Conservation (phyloP, 2,329 filamentous ascomycete genomes). For the Trichoderma oligosporum region DNA sequence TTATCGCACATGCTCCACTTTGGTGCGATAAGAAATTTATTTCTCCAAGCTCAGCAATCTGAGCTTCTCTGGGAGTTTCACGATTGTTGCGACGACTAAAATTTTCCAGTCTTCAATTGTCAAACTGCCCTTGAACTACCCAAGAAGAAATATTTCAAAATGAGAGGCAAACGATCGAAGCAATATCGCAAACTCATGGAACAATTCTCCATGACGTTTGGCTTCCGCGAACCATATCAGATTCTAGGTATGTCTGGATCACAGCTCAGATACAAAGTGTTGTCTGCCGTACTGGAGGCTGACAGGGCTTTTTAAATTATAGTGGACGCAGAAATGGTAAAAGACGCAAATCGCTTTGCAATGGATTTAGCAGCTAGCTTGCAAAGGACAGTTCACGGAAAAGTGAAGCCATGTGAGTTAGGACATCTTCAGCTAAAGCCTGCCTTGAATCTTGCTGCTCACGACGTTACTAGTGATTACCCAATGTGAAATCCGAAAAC, state of each 20-base stretch:
- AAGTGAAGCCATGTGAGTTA: slow-evolving; percentile 72
- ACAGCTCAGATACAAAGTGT: neutral
- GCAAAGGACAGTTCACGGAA: slow-evolving; percentile 78
- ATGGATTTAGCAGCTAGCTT: slow-evolving; percentile 81
- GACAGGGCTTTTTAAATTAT: neutral
- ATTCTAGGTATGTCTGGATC: slow-evolving; percentile 57
- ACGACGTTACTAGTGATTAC: slow-evolving; percentile 60
- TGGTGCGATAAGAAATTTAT: slow-evolving; percentile 40
- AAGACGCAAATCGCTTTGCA: slow-evolving; percentile 76
- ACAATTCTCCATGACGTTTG: slow-evolving; percentile 81
- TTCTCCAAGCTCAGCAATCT: slow-evolving; percentile 24
- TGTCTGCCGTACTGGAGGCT: neutral
- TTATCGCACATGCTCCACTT: slow-evolving; percentile 37
- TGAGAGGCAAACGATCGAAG: slow-evolving; percentile 52
- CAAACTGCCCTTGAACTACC: neutral
- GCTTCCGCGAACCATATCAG: slow-evolving; percentile 93
- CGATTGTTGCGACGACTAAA: neutral
- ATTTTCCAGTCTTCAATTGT: neutral
- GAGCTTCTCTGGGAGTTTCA: neutral
- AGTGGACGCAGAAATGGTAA: slow-evolving; percentile 82
- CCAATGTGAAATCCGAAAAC: slow-evolving; percentile 74
- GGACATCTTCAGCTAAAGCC: neutral
- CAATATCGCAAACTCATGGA: slow-evolving; percentile 81
- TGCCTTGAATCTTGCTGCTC: slow-evolving; percentile 22
- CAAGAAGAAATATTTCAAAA: slow-evolving; percentile 28